Evolutionary conservation across 2,329 filamentous ascomycete species (phyloP), one percentile per base, ranked within the genome.

Genomic region (Claviceps monticola): DNA sequence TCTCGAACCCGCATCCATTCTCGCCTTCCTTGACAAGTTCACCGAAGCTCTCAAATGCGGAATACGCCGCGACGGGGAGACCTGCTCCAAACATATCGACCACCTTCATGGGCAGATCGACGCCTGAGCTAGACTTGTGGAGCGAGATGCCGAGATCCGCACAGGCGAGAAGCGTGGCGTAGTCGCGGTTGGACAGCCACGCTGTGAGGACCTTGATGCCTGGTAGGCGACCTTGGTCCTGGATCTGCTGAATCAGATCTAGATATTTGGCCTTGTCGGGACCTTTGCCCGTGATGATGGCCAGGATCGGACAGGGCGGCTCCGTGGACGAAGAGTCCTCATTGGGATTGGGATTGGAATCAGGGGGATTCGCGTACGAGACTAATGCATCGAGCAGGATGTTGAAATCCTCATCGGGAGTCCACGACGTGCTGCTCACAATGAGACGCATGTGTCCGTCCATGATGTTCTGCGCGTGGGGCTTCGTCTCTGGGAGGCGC

Each of bases 11-110:
- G 59, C 79, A 78, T 1, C 93, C 93, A 63, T 97, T 97, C 41
- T 82, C 74, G 0, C 86, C 85, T 61, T 97, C 90, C 50, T 78
- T 84, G 26, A 98, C 86, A n/a, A 98, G 72, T 69, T 98, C 93
- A 2, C 79, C 74, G 75, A 95, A 95, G 56, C 90, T 91, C 63
- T 90, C 83, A 62, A 95, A 98, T 2, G 78, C 77, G 26, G 79
- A 80, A 75, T 93, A 97, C 4, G 89, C 91, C 0, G 84, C 83
- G 0, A 98, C 93, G 0, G 93, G 93, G 29, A 98, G 71, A 0
- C 91, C 93, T 0, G 90, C 86, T 2, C 93, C 93, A 65, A 98
- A 97, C 90, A 98, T 96, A 65, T 98, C 93, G 14, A 98, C 90
- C 1, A 98, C 89, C 69, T 98, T 98, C 93, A 98, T 98, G 0